Conservation (phyloP, 169 alveolate species). For the Cystoisospora suis region DNA sequence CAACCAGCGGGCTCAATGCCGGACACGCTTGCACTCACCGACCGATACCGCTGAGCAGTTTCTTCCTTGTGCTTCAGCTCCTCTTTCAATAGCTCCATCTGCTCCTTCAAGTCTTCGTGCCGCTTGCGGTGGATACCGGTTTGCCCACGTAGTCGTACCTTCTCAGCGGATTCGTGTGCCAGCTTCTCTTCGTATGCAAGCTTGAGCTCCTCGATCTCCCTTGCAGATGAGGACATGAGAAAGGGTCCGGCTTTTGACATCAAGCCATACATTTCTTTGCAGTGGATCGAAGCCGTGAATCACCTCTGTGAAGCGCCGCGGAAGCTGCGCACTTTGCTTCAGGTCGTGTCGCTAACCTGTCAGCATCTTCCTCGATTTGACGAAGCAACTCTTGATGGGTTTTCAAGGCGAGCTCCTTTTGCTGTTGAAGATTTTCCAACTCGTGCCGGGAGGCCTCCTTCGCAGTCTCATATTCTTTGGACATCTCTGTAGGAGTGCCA, state of each 20-base stretch:
- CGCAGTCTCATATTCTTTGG: not conserved
- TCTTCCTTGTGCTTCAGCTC: slow-evolving; percentile 68
- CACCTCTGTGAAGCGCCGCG: no score
- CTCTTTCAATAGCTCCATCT: slow-evolving; percentile 68
- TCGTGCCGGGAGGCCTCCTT: slow-evolving; percentile 6
- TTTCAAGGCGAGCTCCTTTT: slow-evolving; percentile 44
- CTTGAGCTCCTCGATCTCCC: slow-evolving; percentile 79
- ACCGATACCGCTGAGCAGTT: slow-evolving; percentile 59
- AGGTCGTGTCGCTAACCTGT: slow-evolving; percentile 65
- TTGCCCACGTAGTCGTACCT: slow-evolving; percentile 70
- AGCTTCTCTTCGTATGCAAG: slow-evolving; percentile 79
- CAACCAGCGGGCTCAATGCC: no score
- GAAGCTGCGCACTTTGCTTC: no score
- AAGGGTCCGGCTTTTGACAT: no score
- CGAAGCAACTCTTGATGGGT: slow-evolving; percentile 64
- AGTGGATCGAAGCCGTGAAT: no score
- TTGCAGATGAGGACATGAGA: no score
- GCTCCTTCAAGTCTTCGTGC: slow-evolving; percentile 62
- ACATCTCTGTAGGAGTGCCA: slow-evolving; percentile 20
- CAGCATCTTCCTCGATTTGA: slow-evolving; percentile 83
- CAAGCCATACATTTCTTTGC: no score
- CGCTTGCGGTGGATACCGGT: slow-evolving; percentile 70
- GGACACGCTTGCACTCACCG: not conserved
- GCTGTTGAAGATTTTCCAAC: not conserved
- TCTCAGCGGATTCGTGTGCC: slow-evolving; percentile 69